phyloP scores from a whole-genome alignment of 306 rosid genomes.

The Quercus mongolica region DNA sequence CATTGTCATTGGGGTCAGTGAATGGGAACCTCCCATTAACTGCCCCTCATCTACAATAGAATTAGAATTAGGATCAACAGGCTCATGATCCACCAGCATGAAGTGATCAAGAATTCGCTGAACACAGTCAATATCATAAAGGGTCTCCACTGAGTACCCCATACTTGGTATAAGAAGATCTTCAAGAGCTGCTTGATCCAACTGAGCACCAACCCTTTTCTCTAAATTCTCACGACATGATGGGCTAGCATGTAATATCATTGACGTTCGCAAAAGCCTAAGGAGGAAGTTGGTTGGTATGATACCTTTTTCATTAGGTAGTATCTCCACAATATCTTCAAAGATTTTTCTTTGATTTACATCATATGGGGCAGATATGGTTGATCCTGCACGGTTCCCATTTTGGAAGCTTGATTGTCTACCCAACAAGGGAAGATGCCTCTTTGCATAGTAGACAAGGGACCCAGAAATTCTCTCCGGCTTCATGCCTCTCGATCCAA shows the following conservation, averaged over 20 bases:
- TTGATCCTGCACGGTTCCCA: slow-evolving; percentile 37
- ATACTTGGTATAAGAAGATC: slow-evolving; percentile 80
- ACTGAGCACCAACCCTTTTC: slow-evolving; percentile 63
- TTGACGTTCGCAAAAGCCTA: slow-evolving; percentile 63
- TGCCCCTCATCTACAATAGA: slow-evolving; percentile 52
- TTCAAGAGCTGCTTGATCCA: slow-evolving; percentile 71
- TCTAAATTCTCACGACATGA: slow-evolving; percentile 61
- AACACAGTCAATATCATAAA: slow-evolving; percentile 79
- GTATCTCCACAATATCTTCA: slow-evolving; percentile 66
- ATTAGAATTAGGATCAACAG: slow-evolving; percentile 38
- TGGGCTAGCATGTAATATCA: slow-evolving; percentile 54
- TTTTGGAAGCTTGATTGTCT: slow-evolving; percentile 48
- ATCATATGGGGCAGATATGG: slow-evolving; percentile 41
- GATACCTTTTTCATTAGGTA: slow-evolving; percentile 57
- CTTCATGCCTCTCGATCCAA: slow-evolving; percentile 56
- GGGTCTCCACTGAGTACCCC: slow-evolving; percentile 78
- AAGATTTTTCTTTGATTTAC: slow-evolving; percentile 68
- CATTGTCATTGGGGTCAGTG: slow-evolving; percentile 47
- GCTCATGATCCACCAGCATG: slow-evolving; percentile 49
- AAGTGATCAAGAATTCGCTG: slow-evolving; percentile 89
- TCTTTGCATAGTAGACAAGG: slow-evolving; percentile 69
- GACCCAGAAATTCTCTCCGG: slow-evolving; percentile 62
- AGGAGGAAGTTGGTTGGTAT: slow-evolving; percentile 65
- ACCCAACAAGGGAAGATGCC: slow-evolving; percentile 53
- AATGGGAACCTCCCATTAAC: slow-evolving; percentile 41